Base-by-base conservation (phyloP, 768 basidiomycete genomes). In the Lenzites betulinus region DNA sequence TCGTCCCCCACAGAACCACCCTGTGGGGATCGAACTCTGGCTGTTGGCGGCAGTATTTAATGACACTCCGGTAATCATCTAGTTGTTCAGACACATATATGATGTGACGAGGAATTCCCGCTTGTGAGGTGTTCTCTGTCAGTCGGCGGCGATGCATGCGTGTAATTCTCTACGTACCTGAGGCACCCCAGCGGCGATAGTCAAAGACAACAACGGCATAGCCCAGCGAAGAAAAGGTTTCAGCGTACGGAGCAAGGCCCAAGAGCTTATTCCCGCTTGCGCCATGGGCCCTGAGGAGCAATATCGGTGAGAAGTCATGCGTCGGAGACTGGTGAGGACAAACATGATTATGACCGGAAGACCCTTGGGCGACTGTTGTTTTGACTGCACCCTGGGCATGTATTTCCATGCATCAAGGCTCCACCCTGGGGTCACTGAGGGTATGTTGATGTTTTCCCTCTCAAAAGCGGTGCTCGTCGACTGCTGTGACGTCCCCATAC, bases 131-230 rank as follows among this genome's bases (percentile, higher is more conserved):
- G 25, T 16, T 5, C 15, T 22, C 20, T 3, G 42, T 33, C 20
- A 20, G 11, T 8, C 15, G 20, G 2, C n/a, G 7, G 7, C 7
- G 20, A 12, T n/a, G 20, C 1, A 49, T 11, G n/a, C 6, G 3
- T 20, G 26, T 23, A 7, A 20, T 33, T 23, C 13, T 26, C 33
- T n/a, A 22, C 64, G 13, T n/a, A 73, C 75, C 74, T 23, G 75
- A 77, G 1, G 62, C 61, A 6, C 76, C 76, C 75, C 75, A 77
- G 12, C 74, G 67, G 13, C 76, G 71, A 57, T 76, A 77, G 64
- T 77, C 76, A 49, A 77, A 77, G 20, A 75, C 71, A 8, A 76
- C 51, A 49, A 64, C 73, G 0, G 70, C 75, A 47, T 76, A 76
- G 11, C 74, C 75, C 7, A 62, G 58, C 1, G 54, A 43, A 6